These are phyloP conservation scores for Penicillium verhagenii DNA, from an alignment of 495 filamentous ascomycete species.

Conservation along the genomic window DNA sequence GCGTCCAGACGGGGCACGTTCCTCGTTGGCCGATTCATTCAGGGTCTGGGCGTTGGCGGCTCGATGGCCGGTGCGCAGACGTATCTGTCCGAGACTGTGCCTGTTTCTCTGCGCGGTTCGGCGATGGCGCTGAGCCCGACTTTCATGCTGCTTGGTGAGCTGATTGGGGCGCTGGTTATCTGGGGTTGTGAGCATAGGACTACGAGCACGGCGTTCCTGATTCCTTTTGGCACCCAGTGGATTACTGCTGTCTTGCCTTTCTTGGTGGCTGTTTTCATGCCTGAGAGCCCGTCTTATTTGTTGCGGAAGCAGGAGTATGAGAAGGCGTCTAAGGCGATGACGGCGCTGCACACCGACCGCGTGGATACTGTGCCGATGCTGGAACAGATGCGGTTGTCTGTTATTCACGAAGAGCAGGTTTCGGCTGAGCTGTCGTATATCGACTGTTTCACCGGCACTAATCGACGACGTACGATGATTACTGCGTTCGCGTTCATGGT, in stretches of 20 bases:
- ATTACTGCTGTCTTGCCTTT: slow-evolving; percentile 22
- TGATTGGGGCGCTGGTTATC: slow-evolving; percentile 42
- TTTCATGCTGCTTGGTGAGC: slow-evolving; percentile 43
- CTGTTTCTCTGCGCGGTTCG: slow-evolving; percentile 37
- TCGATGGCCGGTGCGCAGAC: slow-evolving; percentile 43
- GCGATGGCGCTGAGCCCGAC: slow-evolving; percentile 42
- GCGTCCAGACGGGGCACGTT: slow-evolving; percentile 26
- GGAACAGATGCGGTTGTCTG: slow-evolving; percentile 16
- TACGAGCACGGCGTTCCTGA: slow-evolving; percentile 9
- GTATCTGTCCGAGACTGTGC: slow-evolving; percentile 46
- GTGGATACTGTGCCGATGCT: slow-evolving; percentile 8
- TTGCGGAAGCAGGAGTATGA: slow-evolving; percentile 13
- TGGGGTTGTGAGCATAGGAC: slow-evolving; percentile 18
- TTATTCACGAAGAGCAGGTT: slow-evolving; percentile 21
- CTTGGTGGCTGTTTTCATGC: slow-evolving; percentile 5
- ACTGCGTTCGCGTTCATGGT: slow-evolving; percentile 37
- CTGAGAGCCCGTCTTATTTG: slow-evolving; percentile 20
- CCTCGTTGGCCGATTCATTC: slow-evolving; percentile 29
- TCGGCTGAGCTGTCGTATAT: slow-evolving; percentile 27
- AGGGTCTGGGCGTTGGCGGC: slow-evolving; percentile 40
- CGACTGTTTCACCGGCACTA: slow-evolving; percentile 44
- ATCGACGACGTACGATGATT: slow-evolving; percentile 49
- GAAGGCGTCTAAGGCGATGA: slow-evolving; percentile 7
- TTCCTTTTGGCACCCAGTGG: slow-evolving; percentile 32
- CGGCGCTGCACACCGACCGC: slow-evolving; percentile 4